A percentile compares a stretch with the other conserved stretches of the same genome.
These are phyloP conservation scores for Colletotrichum neosansevieriae DNA, from an alignment of 2,329 filamentous ascomycete species.

Conservation along the genomic window DNA sequence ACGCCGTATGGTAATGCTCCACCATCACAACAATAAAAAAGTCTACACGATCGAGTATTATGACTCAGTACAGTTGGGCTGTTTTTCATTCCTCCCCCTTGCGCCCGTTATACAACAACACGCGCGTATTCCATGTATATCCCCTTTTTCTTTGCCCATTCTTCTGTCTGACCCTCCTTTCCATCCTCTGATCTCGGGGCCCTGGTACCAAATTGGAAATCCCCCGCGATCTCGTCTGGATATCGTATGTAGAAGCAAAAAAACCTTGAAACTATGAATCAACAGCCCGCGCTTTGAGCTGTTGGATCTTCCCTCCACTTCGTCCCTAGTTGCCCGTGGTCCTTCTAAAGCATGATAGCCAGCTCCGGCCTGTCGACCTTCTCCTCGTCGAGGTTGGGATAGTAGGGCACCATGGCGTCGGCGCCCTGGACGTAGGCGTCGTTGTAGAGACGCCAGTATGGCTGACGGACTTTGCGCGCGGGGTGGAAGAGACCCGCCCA, in stretches of 20 bases:
- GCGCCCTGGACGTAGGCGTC: slow-evolving; percentile 95
- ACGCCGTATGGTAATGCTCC: slow-evolving; percentile 20
- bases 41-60: slow-evolving; percentile 36
- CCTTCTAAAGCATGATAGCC: slow-evolving; percentile 79
- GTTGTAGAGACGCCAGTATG: slow-evolving; percentile 98
- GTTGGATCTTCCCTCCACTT: slow-evolving; percentile 1
- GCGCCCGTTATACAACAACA: slow-evolving; percentile 21
- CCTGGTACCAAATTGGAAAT: slow-evolving; percentile 5
- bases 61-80: slow-evolving; percentile 39
- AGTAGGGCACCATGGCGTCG: slow-evolving; percentile 96
- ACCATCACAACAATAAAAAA: background rate
- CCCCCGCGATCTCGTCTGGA: slow-evolving; percentile 13
- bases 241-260: slow-evolving; percentile 15
- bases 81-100: background rate
- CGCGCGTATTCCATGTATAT: slow-evolving; percentile 7
- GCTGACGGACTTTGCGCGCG: slow-evolving; percentile 90
- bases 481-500: slow-evolving; percentile 99
- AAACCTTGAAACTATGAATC: slow-evolving; percentile 21
- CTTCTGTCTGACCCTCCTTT: slow-evolving; percentile 9
- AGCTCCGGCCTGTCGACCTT: slow-evolving; percentile 83
- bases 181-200: slow-evolving; percentile 22
- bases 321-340: background rate
- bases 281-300: background rate
- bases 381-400: slow-evolving; percentile 87
- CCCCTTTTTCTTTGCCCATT: slow-evolving; percentile 3